phyloP scores from a whole-genome alignment of 495 filamentous ascomycete species.

The Letharia columbiana region DNA sequence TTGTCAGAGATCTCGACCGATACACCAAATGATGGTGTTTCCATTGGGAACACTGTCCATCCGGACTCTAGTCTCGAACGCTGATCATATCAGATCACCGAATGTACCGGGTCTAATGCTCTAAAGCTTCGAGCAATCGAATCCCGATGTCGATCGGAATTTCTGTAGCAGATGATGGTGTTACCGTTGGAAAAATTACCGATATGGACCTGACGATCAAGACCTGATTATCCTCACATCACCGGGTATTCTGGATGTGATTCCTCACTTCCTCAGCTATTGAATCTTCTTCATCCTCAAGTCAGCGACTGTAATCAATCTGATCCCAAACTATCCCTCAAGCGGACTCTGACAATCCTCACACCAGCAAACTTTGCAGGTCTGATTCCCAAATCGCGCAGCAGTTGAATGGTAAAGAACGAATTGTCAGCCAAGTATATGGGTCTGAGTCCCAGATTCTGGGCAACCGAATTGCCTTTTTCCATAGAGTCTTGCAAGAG shows the following conservation, averaged over 20 bases:
- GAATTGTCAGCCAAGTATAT: not conserved
- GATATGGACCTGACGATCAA: not conserved
- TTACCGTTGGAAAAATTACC: not conserved
- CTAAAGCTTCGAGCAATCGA: not conserved
- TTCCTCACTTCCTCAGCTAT: not conserved
- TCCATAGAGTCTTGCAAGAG: not conserved
- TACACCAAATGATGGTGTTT: not conserved
- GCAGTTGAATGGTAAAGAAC: not conserved
- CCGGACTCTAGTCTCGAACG: not conserved
- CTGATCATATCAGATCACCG: not conserved
- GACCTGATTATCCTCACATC: not conserved
- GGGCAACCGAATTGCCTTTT: not conserved
- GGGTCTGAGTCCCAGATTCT: not conserved
- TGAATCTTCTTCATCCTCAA: not conserved
- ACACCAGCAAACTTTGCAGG: not conserved
- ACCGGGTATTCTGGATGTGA: not conserved
- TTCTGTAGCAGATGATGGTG: not conserved
- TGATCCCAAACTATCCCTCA: not conserved
- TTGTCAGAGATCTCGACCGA: conserved; percentile 1
- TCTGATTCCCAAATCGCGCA: not conserved
- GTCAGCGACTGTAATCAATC: not conserved
- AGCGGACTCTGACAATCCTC: not conserved
- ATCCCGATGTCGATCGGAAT: not conserved
- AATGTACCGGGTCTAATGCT: not conserved
- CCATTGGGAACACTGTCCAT: not conserved